These are phyloP conservation scores for Podaxis sp. DNA, from an alignment of 768 basidiomycete species.

Conservation along the genomic window DNA sequence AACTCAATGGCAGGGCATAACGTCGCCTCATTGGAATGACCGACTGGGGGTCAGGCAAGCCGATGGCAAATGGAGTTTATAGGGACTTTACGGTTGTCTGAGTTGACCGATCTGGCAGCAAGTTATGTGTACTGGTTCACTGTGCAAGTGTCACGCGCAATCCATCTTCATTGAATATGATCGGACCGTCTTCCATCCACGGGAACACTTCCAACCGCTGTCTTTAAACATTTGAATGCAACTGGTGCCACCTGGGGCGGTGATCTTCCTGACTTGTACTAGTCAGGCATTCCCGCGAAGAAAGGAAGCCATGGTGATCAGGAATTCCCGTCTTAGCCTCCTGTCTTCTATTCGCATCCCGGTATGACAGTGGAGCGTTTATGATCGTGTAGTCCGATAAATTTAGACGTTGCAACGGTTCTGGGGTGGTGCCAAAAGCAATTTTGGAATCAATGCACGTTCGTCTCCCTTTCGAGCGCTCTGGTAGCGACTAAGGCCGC, in stretches of 20 bases:
- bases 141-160: too few species aligned
- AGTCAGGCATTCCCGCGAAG: background rate
- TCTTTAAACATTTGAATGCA: background rate
- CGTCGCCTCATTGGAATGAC: background rate
- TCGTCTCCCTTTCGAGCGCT: background rate
- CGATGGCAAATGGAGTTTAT: background rate
- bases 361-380: background rate
- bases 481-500: background rate
- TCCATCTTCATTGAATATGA: background rate
- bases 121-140: background rate
- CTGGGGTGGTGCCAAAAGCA: background rate
- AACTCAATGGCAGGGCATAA: too few species aligned
- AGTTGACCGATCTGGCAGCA: background rate
- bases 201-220: background rate
- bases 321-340: background rate
- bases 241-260: background rate
- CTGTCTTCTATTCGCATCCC: background rate
- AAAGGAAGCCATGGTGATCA: background rate
- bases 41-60: background rate
- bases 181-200: constrained; percentile 4
- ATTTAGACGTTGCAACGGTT: background rate
- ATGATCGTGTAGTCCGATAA: background rate
- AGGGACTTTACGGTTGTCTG: background rate
- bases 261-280: background rate
- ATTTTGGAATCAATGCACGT: background rate